phyloP scores from a whole-genome alignment of 2,329 filamentous ascomycete species.

The Emmonsiellopsis sp. region DNA sequence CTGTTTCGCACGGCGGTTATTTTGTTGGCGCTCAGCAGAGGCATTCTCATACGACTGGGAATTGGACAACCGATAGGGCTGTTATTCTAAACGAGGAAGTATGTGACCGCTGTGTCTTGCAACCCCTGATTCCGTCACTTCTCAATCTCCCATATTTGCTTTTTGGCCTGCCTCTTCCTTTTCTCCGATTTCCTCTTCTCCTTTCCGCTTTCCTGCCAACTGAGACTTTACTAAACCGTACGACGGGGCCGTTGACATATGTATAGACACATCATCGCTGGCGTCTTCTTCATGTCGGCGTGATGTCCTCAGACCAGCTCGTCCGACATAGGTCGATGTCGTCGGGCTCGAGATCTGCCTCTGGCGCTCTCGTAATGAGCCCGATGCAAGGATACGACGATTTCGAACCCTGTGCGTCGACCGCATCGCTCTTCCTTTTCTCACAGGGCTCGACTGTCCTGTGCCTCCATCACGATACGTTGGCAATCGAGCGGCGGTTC shows the following conservation, averaged over 20 bases:
- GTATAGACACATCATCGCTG: constrained; percentile 1
- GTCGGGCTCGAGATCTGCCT: constrained; percentile 49
- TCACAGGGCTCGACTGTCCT: constrained; percentile 73
- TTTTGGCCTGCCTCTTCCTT: background rate
- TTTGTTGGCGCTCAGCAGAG: background rate
- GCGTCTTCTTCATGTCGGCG: constrained; percentile 1
- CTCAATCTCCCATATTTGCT: background rate
- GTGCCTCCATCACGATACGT: constrained; percentile 83
- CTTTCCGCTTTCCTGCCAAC: background rate
- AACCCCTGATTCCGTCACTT: constrained; percentile 1
- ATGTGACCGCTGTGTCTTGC: background rate
- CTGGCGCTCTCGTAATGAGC: constrained; percentile 40
- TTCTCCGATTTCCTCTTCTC: background rate
- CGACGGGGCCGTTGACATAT: constrained; percentile 1
- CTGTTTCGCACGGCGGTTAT: constrained; percentile 1
- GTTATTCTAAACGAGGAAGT: background rate
- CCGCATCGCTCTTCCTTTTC: constrained; percentile 83
- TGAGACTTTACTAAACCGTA: background rate
- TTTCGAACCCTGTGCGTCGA: constrained; percentile 84
- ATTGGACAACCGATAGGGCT: background rate
- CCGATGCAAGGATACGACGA: constrained; percentile 33
- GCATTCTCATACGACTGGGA: background rate
- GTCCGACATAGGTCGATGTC: constrained; percentile 53
- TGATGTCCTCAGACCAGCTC: constrained; percentile 44
- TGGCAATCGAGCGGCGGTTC: constrained; percentile 82